Evolutionary conservation across 192 early-diverging fungal species (phyloP), one percentile per base, ranked within the genome.

Genomic region (Podila epigama): DNA sequence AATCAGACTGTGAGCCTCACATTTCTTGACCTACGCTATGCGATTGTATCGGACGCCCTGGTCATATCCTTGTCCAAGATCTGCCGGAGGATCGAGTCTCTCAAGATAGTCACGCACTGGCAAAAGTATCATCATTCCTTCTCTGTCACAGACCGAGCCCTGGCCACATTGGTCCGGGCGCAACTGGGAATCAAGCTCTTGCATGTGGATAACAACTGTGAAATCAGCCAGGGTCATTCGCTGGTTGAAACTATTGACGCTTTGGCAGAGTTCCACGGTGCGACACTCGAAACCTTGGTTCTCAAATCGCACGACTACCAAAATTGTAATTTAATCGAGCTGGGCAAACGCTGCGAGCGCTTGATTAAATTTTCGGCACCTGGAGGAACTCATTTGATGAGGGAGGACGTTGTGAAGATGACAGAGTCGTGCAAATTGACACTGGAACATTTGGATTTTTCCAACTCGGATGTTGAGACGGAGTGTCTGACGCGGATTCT

Each of bases 391-490:
- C 73, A 77, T 27, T 32, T 77, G 28, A 40, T 60, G 28, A 42
- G 60, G 5, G 73, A 77, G 15, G 56, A 68, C 60, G 53, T 77
- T 3, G 11, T 66, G 8, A 51, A 63, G 13, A 16, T 77, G 40
- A 68, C 61, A n/a, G 73, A 68, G 12, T 54, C 52, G 10, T 77
- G 73, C 40, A 77, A 77, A 16, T 25, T 68, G 42, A 77, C 73
- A 6, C 37, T 77, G 50, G 73, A 77, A 61, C 73, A 77, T 57
- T 27, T 77, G 48, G 73, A 77, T 16, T 77, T 68, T n/a, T 77
- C 73, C 32, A 77, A 77, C 31, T 77, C 73, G 16, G 73, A 77
- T 56, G 68, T 77, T 18, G 73, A 77, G 60, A 77, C 73, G 0
- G 66, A 77, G 5, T 63, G 34, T 15, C 35, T 77, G 28, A 68